Base-by-base conservation (phyloP, 164 flowering plant species). In the Saururus chinensis region DNA sequence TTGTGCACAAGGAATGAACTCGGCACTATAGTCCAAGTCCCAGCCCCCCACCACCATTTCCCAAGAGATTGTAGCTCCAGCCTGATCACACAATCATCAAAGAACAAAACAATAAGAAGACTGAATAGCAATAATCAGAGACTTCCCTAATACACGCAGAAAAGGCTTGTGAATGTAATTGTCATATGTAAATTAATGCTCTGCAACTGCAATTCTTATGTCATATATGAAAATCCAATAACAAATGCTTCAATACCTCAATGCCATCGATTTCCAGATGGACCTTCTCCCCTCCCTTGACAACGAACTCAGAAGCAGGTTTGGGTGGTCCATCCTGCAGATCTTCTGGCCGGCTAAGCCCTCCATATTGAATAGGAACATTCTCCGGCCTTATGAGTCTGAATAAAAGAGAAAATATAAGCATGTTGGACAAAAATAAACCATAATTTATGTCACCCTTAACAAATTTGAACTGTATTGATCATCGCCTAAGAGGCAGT, bases 1-100 rank as follows among this genome's bases (percentile, higher is more conserved):
- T 62, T 83, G 74, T 0, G 84, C 84, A 56, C 60, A 73, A 0
- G 99, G 99, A 45, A 87, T 78, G 65, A 82, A 95, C 70, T 95
- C 99, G 0, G 84, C 99, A 25, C 87, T 73, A 85, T 95, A 95
- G 9, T 88, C 93, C 78, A 95, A 68, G 9, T 95, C 99, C 99
- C 99, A 95, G 0, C 99, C 97, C 40, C 91, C 96, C 23, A 89
- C 97, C 23, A 86, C 95, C n/a, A 95, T 60, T 64, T 95, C 99
- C 99, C 99, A 95, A 54, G 86, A 76, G 37, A 95, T 89, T 11
- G 96, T 87, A 52, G 97, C 86, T 8, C 85, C 95, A 23, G 63
- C 88, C 99, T 90, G 35, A 12, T 13, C 26, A 24, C 49, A 45
- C 4, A 45, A 45, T 45, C 49, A 17, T 45, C 49, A 4, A 45